These are phyloP conservation scores for Leccinum broughii DNA, from an alignment of 768 basidiomycete species.

Conservation along the genomic window DNA sequence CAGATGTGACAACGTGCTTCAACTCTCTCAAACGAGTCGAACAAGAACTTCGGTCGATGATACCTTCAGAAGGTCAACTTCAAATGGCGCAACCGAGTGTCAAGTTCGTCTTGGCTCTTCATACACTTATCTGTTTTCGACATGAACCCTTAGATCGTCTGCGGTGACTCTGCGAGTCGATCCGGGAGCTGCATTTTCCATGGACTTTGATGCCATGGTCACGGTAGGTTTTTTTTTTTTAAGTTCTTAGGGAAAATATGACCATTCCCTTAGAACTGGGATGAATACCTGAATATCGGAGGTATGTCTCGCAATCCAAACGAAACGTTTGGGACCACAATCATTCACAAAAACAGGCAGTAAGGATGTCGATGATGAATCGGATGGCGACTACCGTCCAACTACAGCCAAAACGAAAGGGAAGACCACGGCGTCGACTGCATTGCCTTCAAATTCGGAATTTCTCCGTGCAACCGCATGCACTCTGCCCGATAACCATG, in stretches of 20 bases:
- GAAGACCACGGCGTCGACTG: conserved; percentile 28
- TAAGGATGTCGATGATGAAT: conserved; percentile 31
- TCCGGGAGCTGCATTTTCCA: conserved; percentile 45
- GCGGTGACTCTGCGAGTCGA: conserved; percentile 55
- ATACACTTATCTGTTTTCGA: neutral
- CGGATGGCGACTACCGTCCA: conserved; percentile 56
- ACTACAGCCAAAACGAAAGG: conserved; percentile 17
- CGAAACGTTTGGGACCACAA: neutral
- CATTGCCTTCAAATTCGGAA: conserved; percentile 39
- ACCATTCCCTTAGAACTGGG: conserved; percentile 51
- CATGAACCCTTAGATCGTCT: conserved; percentile 41
- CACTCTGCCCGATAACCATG: conserved; percentile 71
- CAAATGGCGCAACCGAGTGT: conserved; percentile 71
- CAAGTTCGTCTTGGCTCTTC: conserved; percentile 44
- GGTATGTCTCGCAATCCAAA: conserved; percentile 32
- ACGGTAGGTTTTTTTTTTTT: conserved; percentile 42
- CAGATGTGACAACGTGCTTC: conserved; percentile 79
- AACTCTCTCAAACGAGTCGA: conserved; percentile 77
- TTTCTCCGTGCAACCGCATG: conserved; percentile 51
- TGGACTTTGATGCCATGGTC: conserved; percentile 69
- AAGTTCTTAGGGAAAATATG: neutral
- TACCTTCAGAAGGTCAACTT: conserved; percentile 50
- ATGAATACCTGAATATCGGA: conserved; percentile 54
- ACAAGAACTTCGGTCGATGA: conserved; percentile 55
- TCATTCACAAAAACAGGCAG: conserved; percentile 6